Base-by-base conservation (phyloP, 2,329 filamentous ascomycete species). In the Ilyonectria sp. region DNA sequence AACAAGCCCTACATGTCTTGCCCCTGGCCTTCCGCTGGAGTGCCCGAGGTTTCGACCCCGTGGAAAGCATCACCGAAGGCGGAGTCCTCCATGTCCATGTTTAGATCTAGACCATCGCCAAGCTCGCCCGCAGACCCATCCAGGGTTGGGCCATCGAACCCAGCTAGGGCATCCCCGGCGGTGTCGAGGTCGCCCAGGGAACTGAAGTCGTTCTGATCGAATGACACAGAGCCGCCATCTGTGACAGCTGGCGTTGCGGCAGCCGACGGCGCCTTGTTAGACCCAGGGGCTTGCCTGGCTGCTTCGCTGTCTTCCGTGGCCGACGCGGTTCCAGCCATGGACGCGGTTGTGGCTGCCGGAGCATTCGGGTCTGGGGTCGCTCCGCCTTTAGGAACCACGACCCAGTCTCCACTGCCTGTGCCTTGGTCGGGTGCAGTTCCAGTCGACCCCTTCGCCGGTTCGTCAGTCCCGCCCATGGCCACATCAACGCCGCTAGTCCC, bases 31-130 rank as follows among this genome's bases (percentile, higher is more conserved):
- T 80, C 78, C 19, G 75, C 79, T 2, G 81, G 81, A 31, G 82
- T 84, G 59, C 75, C 79, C 10, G 77, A 77, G 47, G 77, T 74
- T 21, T 84, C 86, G 13, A 90, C 87, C 5, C 87, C 89, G 74
- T 94, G 92, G 80, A 95, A 94, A 1, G 93, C 93, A 74, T 96
- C 93, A 3, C 93, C 93, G 82, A 96, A 96, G 1, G 93, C 93
- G 40, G 91, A 94, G 75, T 94, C 92, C 53, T 94, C 92, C 84
- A 94, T 87, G 69, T 91, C 92, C 82, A 91, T 87, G 73, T 87
- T 86, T 58, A 91, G 79, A 77, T 88, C 86, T n/a, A 88, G 79
- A 9, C 87, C 89, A 47, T 89, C 87, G 23, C 84, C 87, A 5
- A 88, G 79, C 33, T 84, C 86, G 4, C 82, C 84, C 2, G 79